Conservation (phyloP, 2,329 filamentous ascomycete species). For the Colletotrichum sp. region DNA sequence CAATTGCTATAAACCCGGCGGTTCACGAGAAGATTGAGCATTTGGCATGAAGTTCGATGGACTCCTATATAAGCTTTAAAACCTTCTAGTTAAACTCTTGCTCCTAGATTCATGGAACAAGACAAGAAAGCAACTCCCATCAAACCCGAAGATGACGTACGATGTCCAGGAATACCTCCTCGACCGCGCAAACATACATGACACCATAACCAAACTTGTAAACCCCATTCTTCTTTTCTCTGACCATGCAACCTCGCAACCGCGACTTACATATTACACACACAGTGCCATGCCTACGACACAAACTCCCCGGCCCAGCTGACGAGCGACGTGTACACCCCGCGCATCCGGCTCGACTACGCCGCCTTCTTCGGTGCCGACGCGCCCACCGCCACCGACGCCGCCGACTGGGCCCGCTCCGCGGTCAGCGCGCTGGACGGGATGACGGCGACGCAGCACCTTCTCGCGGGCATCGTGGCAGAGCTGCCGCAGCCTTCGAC, state of each 20-base stretch:
- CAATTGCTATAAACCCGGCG: background rate
- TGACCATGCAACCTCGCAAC: too few species aligned
- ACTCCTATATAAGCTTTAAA: background rate
- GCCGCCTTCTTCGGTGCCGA: constrained; percentile 32
- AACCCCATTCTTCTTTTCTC: background rate
- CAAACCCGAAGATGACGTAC: constrained; percentile 13
- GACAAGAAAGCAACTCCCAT: background rate
- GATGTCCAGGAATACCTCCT: constrained; percentile 33
- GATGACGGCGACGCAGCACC: background rate
- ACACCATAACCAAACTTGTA: constrained; percentile 27
- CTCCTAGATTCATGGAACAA: background rate
- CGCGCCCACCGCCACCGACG: constrained; percentile 11
- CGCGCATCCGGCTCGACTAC: constrained; percentile 32
- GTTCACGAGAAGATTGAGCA: background rate
- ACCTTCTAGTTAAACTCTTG: background rate
- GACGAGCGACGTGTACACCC: constrained; percentile 30
- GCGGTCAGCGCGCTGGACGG: background rate
- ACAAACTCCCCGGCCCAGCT: constrained; percentile 23
- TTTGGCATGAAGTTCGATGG: background rate
- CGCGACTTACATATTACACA: background rate
- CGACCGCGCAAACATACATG: constrained; percentile 35
- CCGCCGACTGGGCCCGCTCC: background rate
- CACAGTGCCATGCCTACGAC: constrained; percentile 32
- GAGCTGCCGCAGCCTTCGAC: constrained; percentile 27
- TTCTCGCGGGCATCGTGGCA: constrained; percentile 24